A percentile compares a stretch with the other conserved stretches of the same genome.
phyloP scores from a whole-genome alignment of 257 asterid species.

The Coffea eugenioides region DNA sequence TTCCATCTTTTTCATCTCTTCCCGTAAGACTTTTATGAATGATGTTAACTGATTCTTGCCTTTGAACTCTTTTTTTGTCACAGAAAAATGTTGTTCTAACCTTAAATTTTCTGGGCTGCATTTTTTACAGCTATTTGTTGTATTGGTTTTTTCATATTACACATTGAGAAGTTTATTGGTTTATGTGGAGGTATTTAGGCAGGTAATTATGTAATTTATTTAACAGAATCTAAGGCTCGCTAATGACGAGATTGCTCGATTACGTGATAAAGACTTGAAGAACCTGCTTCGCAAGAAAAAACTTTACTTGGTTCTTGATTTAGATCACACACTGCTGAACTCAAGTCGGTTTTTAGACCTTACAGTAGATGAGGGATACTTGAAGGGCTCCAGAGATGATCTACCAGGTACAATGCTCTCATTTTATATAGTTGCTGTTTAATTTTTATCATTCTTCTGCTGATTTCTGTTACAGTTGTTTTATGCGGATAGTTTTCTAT shows the following conservation, averaged over 20 bases:
- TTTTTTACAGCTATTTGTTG: neutral
- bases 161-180: neutral
- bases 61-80: neutral
- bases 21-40: neutral
- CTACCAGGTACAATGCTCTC: conserved; percentile 54
- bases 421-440: conserved; percentile 1
- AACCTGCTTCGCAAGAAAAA: conserved; percentile 51
- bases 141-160: neutral
- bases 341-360: conserved; percentile 62
- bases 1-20: neutral
- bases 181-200: neutral
- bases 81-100: neutral
- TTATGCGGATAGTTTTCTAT: neutral
- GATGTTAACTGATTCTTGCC: neutral
- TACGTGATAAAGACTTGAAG: conserved; percentile 72
- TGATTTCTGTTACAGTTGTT: neutral
- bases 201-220: neutral
- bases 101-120: neutral
- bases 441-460: neutral
- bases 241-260: conserved; percentile 59
- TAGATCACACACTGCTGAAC: conserved; percentile 83
- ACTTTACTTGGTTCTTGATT: conserved; percentile 78
- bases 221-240: conserved; percentile 76
- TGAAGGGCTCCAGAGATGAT: conserved; percentile 43
- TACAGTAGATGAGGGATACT: conserved; percentile 53